Evolutionary conservation across 768 basidiomycete species (phyloP).

Genomic region (Cystobasidium ongulense): DNA sequence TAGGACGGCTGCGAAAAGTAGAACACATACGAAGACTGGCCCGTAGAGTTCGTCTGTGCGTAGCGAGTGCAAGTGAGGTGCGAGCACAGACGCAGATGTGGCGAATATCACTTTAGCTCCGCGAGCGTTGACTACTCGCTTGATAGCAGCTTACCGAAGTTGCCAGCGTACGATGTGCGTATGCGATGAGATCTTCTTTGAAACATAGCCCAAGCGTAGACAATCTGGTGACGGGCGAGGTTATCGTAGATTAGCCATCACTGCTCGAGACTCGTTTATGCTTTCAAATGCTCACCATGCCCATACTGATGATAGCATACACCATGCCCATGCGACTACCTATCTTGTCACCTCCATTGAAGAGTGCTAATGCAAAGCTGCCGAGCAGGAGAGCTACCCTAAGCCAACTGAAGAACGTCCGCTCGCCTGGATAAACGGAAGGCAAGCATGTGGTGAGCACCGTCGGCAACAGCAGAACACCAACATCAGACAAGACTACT

Average conservation of each 20-base stretch:
- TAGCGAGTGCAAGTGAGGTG: not conserved
- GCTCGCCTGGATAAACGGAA: slow-evolving; percentile 28
- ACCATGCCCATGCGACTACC: slow-evolving; percentile 61
- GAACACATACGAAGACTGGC: slow-evolving; percentile 68
- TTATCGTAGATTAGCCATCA: not conserved
- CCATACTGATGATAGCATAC: slow-evolving; percentile 71
- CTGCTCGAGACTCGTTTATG: slow-evolving; percentile 32
- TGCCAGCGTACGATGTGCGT: slow-evolving; percentile 72
- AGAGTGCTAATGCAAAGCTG: slow-evolving; percentile 74
- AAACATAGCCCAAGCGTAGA: slow-evolving; percentile 79
- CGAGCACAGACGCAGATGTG: not conserved
- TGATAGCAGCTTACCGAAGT: slow-evolving; percentile 61
- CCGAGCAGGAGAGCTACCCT: slow-evolving; percentile 75
- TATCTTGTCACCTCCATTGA: slow-evolving; percentile 59
- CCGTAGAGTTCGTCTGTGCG: slow-evolving; percentile 66
- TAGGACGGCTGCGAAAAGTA: slow-evolving; percentile 78
- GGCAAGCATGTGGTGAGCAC: not conserved
- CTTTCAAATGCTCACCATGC: slow-evolving; percentile 53
- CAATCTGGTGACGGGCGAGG: slow-evolving; percentile 3
- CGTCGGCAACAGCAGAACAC: not conserved
- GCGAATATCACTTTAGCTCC: not conserved
- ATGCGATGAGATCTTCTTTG: slow-evolving; percentile 86
- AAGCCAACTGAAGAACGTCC: slow-evolving; percentile 83
- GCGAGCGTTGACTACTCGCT: not conserved
- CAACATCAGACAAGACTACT: not conserved